Percentiles rank a stretch among this genome's conserved stretches.
phyloP scores from a whole-genome alignment of 768 basidiomycete genomes.

The Galerina marginata region DNA sequence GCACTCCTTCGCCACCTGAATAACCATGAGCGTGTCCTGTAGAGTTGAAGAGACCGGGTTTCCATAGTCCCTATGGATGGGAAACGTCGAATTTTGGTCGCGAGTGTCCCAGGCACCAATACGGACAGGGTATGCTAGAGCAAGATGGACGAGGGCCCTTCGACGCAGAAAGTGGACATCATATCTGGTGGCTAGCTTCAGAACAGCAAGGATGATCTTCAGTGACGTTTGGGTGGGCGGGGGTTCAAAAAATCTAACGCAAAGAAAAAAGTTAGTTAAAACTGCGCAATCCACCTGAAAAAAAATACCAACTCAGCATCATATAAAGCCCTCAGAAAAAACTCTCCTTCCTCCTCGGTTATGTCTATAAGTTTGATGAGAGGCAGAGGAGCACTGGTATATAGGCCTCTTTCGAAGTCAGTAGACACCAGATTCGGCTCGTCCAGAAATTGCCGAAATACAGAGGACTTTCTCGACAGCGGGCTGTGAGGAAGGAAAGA shows the following conservation, averaged over 20 bases:
- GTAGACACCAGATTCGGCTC: not conserved
- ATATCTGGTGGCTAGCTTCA: slow-evolving; percentile 17
- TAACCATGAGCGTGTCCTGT: slow-evolving; percentile 11
- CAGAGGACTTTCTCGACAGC: not conserved
- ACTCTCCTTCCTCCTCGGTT: not conserved
- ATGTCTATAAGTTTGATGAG: slow-evolving; percentile 4
- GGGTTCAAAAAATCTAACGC: slow-evolving; percentile 1
- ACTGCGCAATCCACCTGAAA: not conserved
- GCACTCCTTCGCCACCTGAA: not conserved
- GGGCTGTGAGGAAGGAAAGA: not conserved
- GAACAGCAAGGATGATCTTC: slow-evolving; percentile 11
- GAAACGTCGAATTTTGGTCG: not conserved
- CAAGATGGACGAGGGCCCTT: slow-evolving; percentile 21
- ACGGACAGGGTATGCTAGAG: slow-evolving; percentile 6
- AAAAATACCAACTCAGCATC: slow-evolving; percentile 21
- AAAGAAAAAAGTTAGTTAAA: too few species aligned
- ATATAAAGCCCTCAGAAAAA: slow-evolving; percentile 27
- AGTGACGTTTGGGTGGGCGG: slow-evolving; percentile 13
- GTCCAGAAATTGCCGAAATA: not conserved
- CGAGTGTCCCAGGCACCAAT: slow-evolving; percentile 18
- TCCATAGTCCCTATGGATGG: not conserved
- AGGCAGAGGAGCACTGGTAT: not conserved
- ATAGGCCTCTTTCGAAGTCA: not conserved
- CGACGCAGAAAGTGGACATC: slow-evolving; percentile 17
- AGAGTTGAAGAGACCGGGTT: not conserved